phyloP scores from a whole-genome alignment of 176 grass and related monocot species.

The Urochloa ruziziensis region DNA sequence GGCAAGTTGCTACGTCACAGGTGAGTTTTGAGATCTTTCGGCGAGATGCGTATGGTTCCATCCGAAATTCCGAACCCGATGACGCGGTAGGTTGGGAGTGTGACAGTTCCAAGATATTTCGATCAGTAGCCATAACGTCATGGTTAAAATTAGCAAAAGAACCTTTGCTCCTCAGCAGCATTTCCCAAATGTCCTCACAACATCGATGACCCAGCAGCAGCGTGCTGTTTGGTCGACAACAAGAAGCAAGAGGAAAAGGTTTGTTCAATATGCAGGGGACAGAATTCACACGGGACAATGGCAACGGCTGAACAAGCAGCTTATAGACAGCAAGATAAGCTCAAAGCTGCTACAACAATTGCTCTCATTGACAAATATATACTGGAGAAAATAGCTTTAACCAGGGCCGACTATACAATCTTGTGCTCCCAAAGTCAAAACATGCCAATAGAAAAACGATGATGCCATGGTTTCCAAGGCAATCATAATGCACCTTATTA shows the following conservation, averaged over 20 bases:
- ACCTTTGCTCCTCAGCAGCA: too few relatives aligned
- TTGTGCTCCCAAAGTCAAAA: not conserved
- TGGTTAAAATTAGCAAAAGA: too few relatives aligned
- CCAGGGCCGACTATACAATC: not conserved
- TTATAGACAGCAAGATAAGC: not conserved
- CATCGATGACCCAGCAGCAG: too few relatives aligned
- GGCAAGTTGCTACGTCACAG: constrained; percentile 32
- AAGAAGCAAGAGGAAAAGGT: too few relatives aligned
- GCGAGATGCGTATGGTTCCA: not conserved
- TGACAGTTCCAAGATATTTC: constrained; percentile 9
- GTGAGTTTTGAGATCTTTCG: constrained; percentile 30
- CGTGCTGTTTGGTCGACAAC: too few relatives aligned
- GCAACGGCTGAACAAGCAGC: not conserved
- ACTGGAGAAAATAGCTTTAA: not conserved
- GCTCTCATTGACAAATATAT: not conserved
- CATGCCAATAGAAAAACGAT: not conserved
- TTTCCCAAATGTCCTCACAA: too few relatives aligned
- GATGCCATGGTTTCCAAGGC: not conserved
- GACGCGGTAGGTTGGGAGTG: not conserved
- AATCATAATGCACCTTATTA: not conserved
- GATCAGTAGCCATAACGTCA: too few relatives aligned
- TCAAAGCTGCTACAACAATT: not conserved
- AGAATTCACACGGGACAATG: not conserved
- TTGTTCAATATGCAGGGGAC: not conserved
- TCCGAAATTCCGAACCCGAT: not conserved